Percentiles rank a stretch among this genome's conserved stretches.
Conservation (phyloP, 257 asterid species). For the Paulownia fortunei region DNA sequence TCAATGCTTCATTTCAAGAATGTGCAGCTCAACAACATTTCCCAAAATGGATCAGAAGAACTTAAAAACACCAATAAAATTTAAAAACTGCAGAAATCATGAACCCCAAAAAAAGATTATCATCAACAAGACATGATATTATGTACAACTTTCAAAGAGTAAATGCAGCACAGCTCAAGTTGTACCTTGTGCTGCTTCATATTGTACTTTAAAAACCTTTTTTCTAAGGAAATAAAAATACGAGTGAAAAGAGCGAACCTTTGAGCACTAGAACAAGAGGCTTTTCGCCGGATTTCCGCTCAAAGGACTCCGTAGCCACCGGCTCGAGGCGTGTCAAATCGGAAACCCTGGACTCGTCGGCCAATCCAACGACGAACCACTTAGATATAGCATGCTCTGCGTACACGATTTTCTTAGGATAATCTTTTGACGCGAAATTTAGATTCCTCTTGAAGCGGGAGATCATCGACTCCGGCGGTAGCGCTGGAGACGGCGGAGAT, state of each 20-base stretch:
- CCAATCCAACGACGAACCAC: slow-evolving; percentile 61
- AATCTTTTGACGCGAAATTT: neutral
- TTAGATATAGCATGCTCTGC: slow-evolving; percentile 37
- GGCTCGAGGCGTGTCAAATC: slow-evolving; percentile 40
- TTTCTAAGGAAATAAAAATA: neutral
- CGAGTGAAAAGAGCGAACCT: slow-evolving; percentile 25
- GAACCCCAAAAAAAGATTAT: neutral
- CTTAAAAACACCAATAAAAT: neutral
- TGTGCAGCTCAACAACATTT: neutral
- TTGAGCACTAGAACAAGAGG: slow-evolving; percentile 42
- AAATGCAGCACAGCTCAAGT: neutral
- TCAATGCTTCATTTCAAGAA: neutral
- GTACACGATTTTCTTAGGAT: slow-evolving; percentile 28
- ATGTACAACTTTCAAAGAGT: neutral
- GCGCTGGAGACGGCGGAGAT: slow-evolving; percentile 33
- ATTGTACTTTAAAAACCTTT: neutral
- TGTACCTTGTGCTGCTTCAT: slow-evolving; percentile 2
- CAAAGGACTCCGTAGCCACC: slow-evolving; percentile 33
- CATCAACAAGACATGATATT: neutral
- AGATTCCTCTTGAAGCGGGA: slow-evolving; percentile 27
- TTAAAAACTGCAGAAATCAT: neutral
- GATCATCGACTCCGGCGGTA: slow-evolving; percentile 36
- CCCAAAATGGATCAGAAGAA: neutral
- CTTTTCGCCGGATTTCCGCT: slow-evolving; percentile 21
- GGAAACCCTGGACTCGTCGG: slow-evolving; percentile 36